Conservation (phyloP, 2,329 filamentous ascomycete genomes). For the Aureobasidium leucospermi region DNA sequence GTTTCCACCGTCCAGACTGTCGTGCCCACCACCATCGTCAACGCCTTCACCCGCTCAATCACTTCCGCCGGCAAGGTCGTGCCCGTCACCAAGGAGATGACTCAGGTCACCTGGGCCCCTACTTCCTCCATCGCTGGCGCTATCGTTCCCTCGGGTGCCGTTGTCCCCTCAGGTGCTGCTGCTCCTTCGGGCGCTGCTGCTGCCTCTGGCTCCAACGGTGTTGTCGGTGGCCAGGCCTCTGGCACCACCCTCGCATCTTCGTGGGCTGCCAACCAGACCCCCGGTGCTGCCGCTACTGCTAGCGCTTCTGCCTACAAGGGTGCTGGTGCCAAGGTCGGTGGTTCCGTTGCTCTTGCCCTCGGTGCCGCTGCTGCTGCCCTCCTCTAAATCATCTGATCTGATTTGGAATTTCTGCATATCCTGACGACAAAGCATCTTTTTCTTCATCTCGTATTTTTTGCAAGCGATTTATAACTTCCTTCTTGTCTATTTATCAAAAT, state of each 20-base stretch:
- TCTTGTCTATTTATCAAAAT: neutral
- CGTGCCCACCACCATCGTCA: conserved; percentile 18
- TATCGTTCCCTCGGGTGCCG: neutral
- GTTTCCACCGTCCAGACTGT: conserved; percentile 15
- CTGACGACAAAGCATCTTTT: neutral
- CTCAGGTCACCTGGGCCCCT: conserved; percentile 17
- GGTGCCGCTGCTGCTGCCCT: conserved; percentile 8
- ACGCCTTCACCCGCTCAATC: neutral
- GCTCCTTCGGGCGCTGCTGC: neutral
- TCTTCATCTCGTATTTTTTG: neutral
- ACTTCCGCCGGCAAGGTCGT: conserved; percentile 1
- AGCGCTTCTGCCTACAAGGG: conserved; percentile 1
- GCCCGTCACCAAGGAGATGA: conserved; percentile 9
- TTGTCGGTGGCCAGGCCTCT: neutral
- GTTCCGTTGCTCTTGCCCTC: conserved; percentile 8
- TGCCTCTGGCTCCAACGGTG: conserved; percentile 2
- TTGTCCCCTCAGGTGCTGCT: neutral
- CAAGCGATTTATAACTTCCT: conserved; percentile 3
- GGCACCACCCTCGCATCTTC: conserved; percentile 11
- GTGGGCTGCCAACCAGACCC: conserved; percentile 11
- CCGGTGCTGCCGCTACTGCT: neutral
- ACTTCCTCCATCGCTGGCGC: conserved; percentile 15
- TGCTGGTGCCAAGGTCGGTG: conserved; percentile 9
- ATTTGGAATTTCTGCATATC: neutral
- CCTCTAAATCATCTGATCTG: conserved; percentile 1